These are phyloP conservation scores for Globisporangium heterothallicum DNA, from an alignment of 352 stramenopile genomes.

Conservation along the genomic window DNA sequence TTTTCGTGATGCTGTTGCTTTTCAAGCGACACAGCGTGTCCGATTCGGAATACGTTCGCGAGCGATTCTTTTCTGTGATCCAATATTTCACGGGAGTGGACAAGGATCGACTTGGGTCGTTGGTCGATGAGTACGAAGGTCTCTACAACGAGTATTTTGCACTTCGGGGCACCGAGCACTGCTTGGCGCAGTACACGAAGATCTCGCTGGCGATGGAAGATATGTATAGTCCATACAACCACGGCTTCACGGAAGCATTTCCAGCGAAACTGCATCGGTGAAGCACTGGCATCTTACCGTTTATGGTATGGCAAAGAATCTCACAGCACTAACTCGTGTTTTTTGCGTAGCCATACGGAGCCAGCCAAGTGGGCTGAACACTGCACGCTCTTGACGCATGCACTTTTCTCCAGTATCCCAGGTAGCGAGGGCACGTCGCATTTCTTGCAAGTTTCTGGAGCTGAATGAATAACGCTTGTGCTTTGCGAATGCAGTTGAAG, in stretches of 20 bases:
- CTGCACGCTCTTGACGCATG: slow-evolving; percentile 76
- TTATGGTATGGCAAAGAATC: not conserved
- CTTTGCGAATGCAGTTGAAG: slow-evolving; percentile 40
- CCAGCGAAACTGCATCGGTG: slow-evolving; percentile 18
- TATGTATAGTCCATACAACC: slow-evolving; percentile 19
- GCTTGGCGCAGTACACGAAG: slow-evolving; percentile 13
- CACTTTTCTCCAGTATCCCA: slow-evolving; percentile 76
- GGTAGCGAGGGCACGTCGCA: slow-evolving; percentile 25
- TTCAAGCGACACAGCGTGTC: slow-evolving; percentile 40
- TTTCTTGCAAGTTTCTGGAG: too few relatives aligned
- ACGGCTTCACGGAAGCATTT: slow-evolving; percentile 16
- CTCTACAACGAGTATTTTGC: slow-evolving; percentile 54
- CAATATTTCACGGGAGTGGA: slow-evolving; percentile 27
- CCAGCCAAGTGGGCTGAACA: slow-evolving; percentile 63
- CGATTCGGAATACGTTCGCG: slow-evolving; percentile 28
- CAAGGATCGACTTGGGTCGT: slow-evolving; percentile 21
- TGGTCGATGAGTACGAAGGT: slow-evolving; percentile 45
- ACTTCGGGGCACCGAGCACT: slow-evolving; percentile 16
- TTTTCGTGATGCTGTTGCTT: slow-evolving; percentile 53
- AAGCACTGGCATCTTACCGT: not conserved
- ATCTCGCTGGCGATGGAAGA: slow-evolving; percentile 20
- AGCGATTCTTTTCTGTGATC: slow-evolving; percentile 45
- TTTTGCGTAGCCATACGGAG: slow-evolving; percentile 38
- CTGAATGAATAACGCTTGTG: not conserved
- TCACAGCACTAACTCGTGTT: not conserved